Evolutionary conservation across 352 stramenopile species (phyloP), one percentile per base, ranked within the genome.

Genomic region (Pythium chondricola): DNA sequence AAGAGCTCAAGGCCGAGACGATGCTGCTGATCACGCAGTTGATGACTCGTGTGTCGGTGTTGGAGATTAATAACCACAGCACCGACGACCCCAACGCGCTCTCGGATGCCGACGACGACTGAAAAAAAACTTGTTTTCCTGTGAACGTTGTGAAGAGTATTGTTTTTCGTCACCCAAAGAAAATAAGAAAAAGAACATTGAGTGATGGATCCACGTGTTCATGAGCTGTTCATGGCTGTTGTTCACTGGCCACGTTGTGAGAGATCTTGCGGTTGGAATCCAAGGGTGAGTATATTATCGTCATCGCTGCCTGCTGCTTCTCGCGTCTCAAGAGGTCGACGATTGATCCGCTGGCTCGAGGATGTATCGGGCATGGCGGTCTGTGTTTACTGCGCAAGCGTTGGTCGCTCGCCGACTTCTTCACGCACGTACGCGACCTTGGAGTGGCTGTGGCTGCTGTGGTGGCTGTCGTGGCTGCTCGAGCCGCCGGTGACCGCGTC

Each of bases 11-110:
- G 56, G 76, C 81, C 56, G 81, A 89, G 63, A 92, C 81, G 43
- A 90, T 81, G 70, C 70, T 88, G 24, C 59, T 92, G 8, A 86
- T 92, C 52, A 92, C 75, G 40, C 75, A 92, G 50, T 62, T 92
- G 48, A 89, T 92, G 78, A 92, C 78, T 21, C 78, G 81, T 39
- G 75, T 92, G 25, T 90, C 81, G 18, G 52, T 85, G 50, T 70
- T 92, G 18, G 81, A 92, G 40, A 48, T 92, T 29, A 63, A 82
- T 29, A 69, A 71, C n/a, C 43, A 37, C 14, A 65, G 25, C 30
- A 68, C n/a, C 55, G 71, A 65, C 6, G 43, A 62, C 11, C 69
- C 59, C 3, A 58, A 57, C 0, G 59, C 75, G 4, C 61, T 58
- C 18, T 55, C 63, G 6, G 60, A 67, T 17, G 57, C 18, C 8